Evolutionary conservation across 2,329 filamentous ascomycete species (phyloP).

Genomic region (Microsporum audouinii): DNA sequence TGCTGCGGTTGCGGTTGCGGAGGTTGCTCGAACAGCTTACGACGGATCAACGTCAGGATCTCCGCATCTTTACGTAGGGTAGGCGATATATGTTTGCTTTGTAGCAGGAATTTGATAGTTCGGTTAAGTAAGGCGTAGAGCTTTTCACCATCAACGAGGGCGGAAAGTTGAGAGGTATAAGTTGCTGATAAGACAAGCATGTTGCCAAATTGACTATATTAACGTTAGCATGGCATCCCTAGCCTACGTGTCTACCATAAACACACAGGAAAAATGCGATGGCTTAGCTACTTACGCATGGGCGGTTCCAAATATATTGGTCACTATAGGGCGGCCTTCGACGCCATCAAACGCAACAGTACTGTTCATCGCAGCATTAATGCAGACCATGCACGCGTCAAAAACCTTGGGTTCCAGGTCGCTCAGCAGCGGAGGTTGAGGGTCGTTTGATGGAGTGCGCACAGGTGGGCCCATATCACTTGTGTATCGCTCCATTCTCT

Average conservation of each 20-base stretch:
- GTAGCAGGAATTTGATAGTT: slow-evolving; percentile 65
- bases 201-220: slow-evolving; percentile 82
- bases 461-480: slow-evolving; percentile 24
- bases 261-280: background rate
- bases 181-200: slow-evolving; percentile 79
- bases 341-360: slow-evolving; percentile 67
- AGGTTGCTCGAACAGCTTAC: slow-evolving; percentile 27
- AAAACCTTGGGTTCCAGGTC: slow-evolving; percentile 40
- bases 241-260: background rate
- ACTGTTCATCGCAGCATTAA: slow-evolving; percentile 68
- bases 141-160: slow-evolving; percentile 45
- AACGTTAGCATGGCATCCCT: slow-evolving; percentile 12
- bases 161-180: slow-evolving; percentile 54
- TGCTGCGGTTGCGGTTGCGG: background rate
- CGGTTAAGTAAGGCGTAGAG: slow-evolving; percentile 53
- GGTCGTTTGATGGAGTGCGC: slow-evolving; percentile 12
- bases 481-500: slow-evolving; percentile 23
- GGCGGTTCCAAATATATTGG: slow-evolving; percentile 91
- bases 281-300: slow-evolving; percentile 63
- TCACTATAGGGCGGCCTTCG: slow-evolving; percentile 61
- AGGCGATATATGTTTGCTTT: slow-evolving; percentile 61
- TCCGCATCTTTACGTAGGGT: slow-evolving; percentile 61
- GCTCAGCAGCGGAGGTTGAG: slow-evolving; percentile 18
- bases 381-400: slow-evolving; percentile 48
- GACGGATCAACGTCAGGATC: slow-evolving; percentile 51